Percentiles rank a stretch among this genome's conserved stretches.
phyloP scores from a whole-genome alignment of 2,329 filamentous ascomycete genomes.

The Venturia nashicola region DNA sequence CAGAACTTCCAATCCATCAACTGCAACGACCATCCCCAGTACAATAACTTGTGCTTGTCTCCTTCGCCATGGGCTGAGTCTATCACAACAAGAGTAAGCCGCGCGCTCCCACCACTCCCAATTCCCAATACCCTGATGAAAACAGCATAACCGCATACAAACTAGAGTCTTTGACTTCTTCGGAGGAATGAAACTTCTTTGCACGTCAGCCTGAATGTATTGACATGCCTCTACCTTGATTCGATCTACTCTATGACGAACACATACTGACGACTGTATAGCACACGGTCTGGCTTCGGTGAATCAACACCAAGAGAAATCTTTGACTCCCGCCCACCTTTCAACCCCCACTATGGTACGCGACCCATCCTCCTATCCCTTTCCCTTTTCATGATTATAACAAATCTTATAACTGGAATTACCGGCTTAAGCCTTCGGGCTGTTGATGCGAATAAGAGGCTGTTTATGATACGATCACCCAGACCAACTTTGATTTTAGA shows the following conservation, averaged over 20 bases:
- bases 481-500: slow-evolving; percentile 7
- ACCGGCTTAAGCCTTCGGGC: slow-evolving; percentile 28
- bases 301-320: not conserved
- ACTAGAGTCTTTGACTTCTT: slow-evolving; percentile 34
- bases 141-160: slow-evolving; percentile 27
- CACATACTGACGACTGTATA: not conserved
- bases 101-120: not conserved
- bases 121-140: slow-evolving; percentile 22
- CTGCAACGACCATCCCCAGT: not conserved
- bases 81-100: not conserved
- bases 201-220: slow-evolving; percentile 31
- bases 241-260: not conserved
- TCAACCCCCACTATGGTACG: not conserved
- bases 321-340: not conserved
- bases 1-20: not conserved
- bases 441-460: slow-evolving; percentile 27
- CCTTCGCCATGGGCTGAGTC: not conserved
- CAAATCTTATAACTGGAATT: slow-evolving; percentile 21
- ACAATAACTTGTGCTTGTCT: not conserved
- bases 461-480: slow-evolving; percentile 25
- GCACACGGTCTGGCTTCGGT: not conserved
- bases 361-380: not conserved
- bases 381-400: slow-evolving; percentile 6
- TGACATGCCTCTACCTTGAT: not conserved
- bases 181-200: slow-evolving; percentile 30